Evolutionary conservation across 2,329 filamentous ascomycete genomes (phyloP).

Genomic region (Penicillium paneum): DNA sequence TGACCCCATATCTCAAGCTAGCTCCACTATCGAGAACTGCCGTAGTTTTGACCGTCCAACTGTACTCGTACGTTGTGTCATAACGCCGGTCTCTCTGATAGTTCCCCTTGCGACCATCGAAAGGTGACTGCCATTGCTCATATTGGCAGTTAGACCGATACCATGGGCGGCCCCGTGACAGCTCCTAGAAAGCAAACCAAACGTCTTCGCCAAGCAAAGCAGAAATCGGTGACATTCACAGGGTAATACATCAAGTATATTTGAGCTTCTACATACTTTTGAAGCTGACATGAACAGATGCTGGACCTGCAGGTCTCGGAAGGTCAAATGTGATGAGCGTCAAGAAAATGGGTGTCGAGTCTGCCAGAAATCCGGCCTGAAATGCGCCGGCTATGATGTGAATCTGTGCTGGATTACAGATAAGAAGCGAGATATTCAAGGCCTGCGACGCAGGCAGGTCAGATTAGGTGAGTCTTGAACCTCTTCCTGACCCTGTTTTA

Average conservation of each 20-base stretch:
- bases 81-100: not conserved
- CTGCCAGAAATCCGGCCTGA: constrained; percentile 5
- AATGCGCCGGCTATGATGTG: constrained; percentile 11
- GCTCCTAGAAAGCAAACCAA: not conserved
- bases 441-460: not conserved
- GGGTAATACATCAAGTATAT: not conserved
- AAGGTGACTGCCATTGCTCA: not conserved
- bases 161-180: not conserved
- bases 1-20: not conserved
- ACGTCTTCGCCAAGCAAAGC: not conserved
- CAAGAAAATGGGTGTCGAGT: constrained; percentile 11
- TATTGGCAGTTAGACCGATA: not conserved
- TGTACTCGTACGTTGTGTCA: not conserved
- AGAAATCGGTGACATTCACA: constrained; percentile 1
- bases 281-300: constrained; percentile 1
- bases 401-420: constrained; percentile 10
- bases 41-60: not conserved
- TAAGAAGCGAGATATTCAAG: not conserved
- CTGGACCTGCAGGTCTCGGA: constrained; percentile 15
- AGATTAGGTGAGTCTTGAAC: not conserved
- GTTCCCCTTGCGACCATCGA: not conserved
- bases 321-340: constrained; percentile 14
- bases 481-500: not conserved
- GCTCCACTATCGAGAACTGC: not conserved
- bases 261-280: not conserved